Conservation (phyloP, 2,329 filamentous ascomycete species). For the Fusarium agapanthi region DNA sequence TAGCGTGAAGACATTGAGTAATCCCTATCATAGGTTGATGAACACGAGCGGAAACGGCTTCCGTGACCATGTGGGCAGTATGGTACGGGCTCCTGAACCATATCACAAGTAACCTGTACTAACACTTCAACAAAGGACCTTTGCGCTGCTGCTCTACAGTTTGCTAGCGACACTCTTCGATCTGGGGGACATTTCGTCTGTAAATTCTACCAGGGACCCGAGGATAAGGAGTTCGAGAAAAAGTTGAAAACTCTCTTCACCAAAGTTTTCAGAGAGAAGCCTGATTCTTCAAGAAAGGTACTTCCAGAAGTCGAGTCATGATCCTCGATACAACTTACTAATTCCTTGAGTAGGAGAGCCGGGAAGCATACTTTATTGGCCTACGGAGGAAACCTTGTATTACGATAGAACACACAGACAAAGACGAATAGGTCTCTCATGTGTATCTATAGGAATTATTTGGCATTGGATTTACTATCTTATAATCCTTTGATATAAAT, state of each 20-base stretch:
- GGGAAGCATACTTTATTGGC: constrained; percentile 87
- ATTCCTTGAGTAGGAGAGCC: constrained; percentile 53
- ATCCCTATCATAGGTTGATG: constrained; percentile 98
- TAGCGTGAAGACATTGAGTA: constrained; percentile 89
- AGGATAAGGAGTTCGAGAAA: constrained; percentile 82
- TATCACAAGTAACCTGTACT: background rate
- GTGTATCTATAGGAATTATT: background rate
- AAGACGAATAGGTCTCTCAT: background rate
- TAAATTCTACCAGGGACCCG: constrained; percentile 94
- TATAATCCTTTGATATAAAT: background rate
- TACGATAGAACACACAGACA: constrained; percentile 20
- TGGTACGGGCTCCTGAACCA: constrained; percentile 69
- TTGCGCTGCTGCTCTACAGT: constrained; percentile 83
- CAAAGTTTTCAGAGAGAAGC: constrained; percentile 87
- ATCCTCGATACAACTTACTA: background rate
- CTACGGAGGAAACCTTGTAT: constrained; percentile 69
- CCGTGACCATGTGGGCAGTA: constrained; percentile 90
- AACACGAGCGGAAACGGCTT: constrained; percentile 92
- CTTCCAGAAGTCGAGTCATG: background rate
- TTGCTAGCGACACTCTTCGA: constrained; percentile 84
- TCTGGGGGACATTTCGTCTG: constrained; percentile 90
- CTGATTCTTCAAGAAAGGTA: constrained; percentile 88
- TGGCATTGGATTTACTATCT: background rate
- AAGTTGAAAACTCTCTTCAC: constrained; percentile 79
- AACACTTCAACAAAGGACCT: constrained; percentile 71